These are phyloP conservation scores for Ceratobasidium sp. DNA, from an alignment of 1,284 basidiomycete species.

Conservation along the genomic window DNA sequence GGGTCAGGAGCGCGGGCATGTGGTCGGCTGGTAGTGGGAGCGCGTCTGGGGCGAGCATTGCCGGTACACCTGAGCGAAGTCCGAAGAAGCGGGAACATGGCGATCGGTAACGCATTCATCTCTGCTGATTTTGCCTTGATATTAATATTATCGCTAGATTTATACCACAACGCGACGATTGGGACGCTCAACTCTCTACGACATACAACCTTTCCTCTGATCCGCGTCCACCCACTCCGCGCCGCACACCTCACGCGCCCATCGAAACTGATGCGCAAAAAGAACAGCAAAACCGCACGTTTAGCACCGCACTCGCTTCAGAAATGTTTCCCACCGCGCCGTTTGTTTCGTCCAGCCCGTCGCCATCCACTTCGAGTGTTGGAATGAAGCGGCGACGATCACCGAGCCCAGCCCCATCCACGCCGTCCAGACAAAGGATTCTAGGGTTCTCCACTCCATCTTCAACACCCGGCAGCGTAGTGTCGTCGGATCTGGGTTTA, in stretches of 20 bases:
- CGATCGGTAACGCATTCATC: conserved; percentile 33
- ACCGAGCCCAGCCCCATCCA: conserved; percentile 54
- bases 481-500: conserved; percentile 36
- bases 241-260: conserved; percentile 19
- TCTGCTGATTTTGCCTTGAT: neutral
- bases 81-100: conserved; percentile 37
- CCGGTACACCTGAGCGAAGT: conserved; percentile 38
- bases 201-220: conserved; percentile 42
- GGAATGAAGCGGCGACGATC: conserved; percentile 31
- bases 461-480: conserved; percentile 36
- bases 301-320: conserved; percentile 46
- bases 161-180: conserved; percentile 41
- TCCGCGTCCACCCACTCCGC: conserved; percentile 34
- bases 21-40: conserved; percentile 38
- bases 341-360: conserved; percentile 40
- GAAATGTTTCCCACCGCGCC: conserved; percentile 47
- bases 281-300: conserved; percentile 47
- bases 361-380: conserved; percentile 39
- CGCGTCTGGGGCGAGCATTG: conserved; percentile 23
- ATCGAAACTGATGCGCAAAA: conserved; percentile 39
- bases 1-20: conserved; percentile 22
- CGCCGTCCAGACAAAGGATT: conserved; percentile 75
- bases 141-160: conserved; percentile 9
- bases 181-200: conserved; percentile 34
- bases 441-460: conserved; percentile 78